phyloP scores from a whole-genome alignment of 2,329 filamentous ascomycete species.

The Diatrype stigma region DNA sequence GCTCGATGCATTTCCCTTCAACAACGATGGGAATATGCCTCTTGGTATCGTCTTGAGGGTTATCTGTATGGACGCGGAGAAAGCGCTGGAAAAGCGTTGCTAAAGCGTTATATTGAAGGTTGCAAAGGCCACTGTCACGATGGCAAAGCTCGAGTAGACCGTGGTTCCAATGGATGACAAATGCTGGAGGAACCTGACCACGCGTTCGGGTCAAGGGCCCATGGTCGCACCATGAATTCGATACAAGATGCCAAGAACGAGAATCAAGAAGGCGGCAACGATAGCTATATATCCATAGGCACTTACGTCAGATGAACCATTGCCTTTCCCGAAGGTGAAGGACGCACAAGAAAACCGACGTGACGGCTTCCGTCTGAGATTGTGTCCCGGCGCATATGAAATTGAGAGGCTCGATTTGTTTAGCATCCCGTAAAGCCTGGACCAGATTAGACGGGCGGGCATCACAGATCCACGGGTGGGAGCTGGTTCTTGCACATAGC shows the following conservation, averaged over 20 bases:
- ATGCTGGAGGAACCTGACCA: background rate
- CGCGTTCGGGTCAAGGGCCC: background rate
- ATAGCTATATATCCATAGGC: background rate
- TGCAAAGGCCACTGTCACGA: background rate
- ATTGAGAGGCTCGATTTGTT: background rate
- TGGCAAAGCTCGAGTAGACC: background rate
- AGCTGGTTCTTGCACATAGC: background rate
- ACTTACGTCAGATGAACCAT: background rate
- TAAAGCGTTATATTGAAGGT: background rate
- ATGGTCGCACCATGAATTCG: background rate
- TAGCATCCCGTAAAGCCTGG: background rate
- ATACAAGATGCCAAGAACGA: background rate
- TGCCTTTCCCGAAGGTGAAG: background rate
- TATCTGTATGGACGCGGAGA: conserved; percentile 1
- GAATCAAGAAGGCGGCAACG: background rate
- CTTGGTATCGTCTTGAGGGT: conserved; percentile 1
- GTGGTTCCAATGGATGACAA: background rate
- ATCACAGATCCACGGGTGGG: background rate
- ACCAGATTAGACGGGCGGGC: background rate
- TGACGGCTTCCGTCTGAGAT: background rate
- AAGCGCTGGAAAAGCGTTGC: background rate
- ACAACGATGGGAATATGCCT: conserved; percentile 2
- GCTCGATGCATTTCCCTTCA: conserved; percentile 3
- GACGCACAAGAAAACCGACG: background rate
- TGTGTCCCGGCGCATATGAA: background rate